Evolutionary conservation across 2,329 filamentous ascomycete genomes (phyloP), one percentile per base, ranked within the genome.

Genomic region (Fusarium verrucosum): DNA sequence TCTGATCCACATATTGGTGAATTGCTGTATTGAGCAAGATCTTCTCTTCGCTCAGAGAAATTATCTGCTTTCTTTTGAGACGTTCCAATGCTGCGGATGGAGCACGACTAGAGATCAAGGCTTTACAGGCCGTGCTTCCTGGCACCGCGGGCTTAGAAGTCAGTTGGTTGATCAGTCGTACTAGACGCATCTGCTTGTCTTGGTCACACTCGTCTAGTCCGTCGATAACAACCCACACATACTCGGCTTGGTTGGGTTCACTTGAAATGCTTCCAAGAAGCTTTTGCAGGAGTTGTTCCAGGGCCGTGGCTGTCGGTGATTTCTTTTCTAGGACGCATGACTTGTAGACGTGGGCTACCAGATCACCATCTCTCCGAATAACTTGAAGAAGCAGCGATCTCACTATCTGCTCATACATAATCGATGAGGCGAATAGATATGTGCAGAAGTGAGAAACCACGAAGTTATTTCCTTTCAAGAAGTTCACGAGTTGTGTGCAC

Each of bases 11-110:
- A 3, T 63, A 69, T 16, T 58, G 38, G 0, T 25, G 10, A 4
- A 69, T 68, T 1, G 66, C 51, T 8, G 1, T 6, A 0, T 61
- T 26, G 2, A 68, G 7, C 1, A 2, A 37, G 1, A 2, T 3
- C 22, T 68, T 69, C 20, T 69, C 65, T 0, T 66, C 58, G 2
- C 25, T 25, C 0, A 69, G 30, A 1, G 62, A 64, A 2, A 69
- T 26, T 0, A 35, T 20, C 5, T 61, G 52, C 4, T 37, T 64
- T 41, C 42, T 61, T 4, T 26, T 49, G 3, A 68, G 44, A 0
- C 5, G 16, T 0, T 37, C 23, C 6, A 54, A 3, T 0, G 46
- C 1, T 0, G 7, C 14, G 6, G 57, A 57, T 0, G 58, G 38
- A 1, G 30, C 28, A 0, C 65, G 53, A 5, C 59, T 65, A 5